Evolutionary conservation across 257 asterid genomes (phyloP).

Genomic region (Solanum habrochaites): DNA sequence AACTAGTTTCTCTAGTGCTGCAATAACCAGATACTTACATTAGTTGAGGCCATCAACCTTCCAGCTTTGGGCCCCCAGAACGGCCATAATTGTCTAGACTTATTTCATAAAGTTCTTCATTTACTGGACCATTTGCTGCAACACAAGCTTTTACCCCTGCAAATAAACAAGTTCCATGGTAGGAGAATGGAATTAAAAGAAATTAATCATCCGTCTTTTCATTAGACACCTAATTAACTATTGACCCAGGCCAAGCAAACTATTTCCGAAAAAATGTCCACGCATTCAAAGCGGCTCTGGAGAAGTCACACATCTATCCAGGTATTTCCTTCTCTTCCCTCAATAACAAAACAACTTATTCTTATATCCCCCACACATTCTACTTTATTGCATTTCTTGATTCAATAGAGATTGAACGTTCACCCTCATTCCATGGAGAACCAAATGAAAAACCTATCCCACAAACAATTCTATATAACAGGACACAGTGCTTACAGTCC

Average conservation of each 20-base stretch:
- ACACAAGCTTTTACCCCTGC: conserved; percentile 71
- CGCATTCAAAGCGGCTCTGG: background rate
- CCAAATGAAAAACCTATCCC: background rate
- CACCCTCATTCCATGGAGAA: background rate
- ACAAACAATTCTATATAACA: background rate
- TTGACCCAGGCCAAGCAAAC: background rate
- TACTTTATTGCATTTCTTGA: background rate
- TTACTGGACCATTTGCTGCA: conserved; percentile 35
- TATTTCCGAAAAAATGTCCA: background rate
- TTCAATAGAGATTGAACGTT: background rate
- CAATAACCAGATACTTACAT: conserved; percentile 30
- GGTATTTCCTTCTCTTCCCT: background rate
- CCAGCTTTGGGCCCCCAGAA: conserved; percentile 59
- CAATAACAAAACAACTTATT: background rate
- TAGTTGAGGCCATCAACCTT: conserved; percentile 39
- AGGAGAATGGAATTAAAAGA: background rate
- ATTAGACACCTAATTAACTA: background rate
- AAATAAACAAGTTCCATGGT: background rate
- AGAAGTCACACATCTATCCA: background rate
- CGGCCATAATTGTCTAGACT: conserved; percentile 69
- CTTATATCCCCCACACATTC: background rate
- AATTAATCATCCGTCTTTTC: background rate
- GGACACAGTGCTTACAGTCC: conserved; percentile 50
- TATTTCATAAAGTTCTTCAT: conserved; percentile 74
- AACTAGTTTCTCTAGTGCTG: background rate